Base-by-base conservation (phyloP, 1,284 basidiomycete species). In the Boletus sp. region DNA sequence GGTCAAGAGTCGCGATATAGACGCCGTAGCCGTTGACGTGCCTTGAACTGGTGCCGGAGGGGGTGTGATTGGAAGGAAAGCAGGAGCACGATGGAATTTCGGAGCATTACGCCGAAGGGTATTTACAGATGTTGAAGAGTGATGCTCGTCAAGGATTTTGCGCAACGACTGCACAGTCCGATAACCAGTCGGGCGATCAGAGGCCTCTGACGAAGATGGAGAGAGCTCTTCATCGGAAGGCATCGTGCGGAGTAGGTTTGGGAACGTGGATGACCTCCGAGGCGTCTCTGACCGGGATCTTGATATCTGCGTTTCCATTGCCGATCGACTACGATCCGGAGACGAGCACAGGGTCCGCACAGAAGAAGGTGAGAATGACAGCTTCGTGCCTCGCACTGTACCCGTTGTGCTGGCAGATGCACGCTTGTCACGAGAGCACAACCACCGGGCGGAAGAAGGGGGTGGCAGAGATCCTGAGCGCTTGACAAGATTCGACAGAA, bases 21-120 rank as follows among this genome's bases (percentile, higher is more conserved):
- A 83, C 1, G 86, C 86, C 0, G 86, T 89, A 1, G 87, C 81
- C 6, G 72, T 84, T 4, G 82, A 85, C 1, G 82, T 82, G 22
- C 76, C 72, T 6, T 77, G 71, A 20, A 73, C 66, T 4, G 82
- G 72, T 3, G 64, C 65, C 1, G 80, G 77, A 5, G 73, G 67
- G 0, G 84, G 80, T 3, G 78, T 73, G 19, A 69, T 55, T 14
- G 69, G 64, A 52, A 66, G 54, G 57, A 71, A 66, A 44, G 45
- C 25, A 44, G 64, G 57, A 23, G 59, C 49, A 30, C 42, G 55
- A 37, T 26, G 37, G 17, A 48, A 33, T 49, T 46, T 56, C 39
- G 40, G 12, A 45, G 48, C 29, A 44, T 55, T 56, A 32, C 44
- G 54, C 39, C 32, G 42, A 34, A 55, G 41, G 32, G 53, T 51